A percentile compares a stretch with the other conserved stretches of the same genome.
phyloP scores from a whole-genome alignment of 1,284 basidiomycete genomes.

The Sanghuangporus sanghuang region DNA sequence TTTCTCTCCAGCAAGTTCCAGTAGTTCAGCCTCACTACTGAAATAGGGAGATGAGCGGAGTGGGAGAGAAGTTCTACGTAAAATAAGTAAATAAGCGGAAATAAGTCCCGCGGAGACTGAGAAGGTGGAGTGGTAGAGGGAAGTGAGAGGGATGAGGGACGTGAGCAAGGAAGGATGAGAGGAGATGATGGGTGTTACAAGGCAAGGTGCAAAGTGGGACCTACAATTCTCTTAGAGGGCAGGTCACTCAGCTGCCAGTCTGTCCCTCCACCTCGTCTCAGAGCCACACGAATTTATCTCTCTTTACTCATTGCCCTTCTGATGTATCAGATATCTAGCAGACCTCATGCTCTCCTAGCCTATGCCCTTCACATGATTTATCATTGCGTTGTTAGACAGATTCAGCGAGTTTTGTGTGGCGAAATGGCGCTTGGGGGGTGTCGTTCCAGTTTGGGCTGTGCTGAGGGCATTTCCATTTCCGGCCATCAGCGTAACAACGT shows the following conservation, averaged over 20 bases:
- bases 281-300: not conserved
- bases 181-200: not conserved
- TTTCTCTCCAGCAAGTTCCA: not conserved
- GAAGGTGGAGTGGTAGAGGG: not conserved
- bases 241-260: too few species aligned
- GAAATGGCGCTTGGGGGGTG: not conserved
- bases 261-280: not conserved
- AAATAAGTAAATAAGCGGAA: not conserved
- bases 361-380: not conserved
- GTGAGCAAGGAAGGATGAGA: not conserved
- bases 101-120: not conserved
- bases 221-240: not conserved
- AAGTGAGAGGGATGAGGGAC: not conserved
- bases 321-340: not conserved
- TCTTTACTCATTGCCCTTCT: not conserved
- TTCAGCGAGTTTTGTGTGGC: not conserved
- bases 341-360: not conserved
- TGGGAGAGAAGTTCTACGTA: not conserved
- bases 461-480: not conserved
- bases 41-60: not conserved
- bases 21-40: not conserved
- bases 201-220: slow-evolving; percentile 4
- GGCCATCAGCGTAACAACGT: not conserved
- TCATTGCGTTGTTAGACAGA: not conserved
- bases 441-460: not conserved